A percentile compares a stretch with the other conserved stretches of the same genome.
Evolutionary conservation across 148 eudicot genomes (phyloP).

Genomic region (Rhododendron kiyosumense): DNA sequence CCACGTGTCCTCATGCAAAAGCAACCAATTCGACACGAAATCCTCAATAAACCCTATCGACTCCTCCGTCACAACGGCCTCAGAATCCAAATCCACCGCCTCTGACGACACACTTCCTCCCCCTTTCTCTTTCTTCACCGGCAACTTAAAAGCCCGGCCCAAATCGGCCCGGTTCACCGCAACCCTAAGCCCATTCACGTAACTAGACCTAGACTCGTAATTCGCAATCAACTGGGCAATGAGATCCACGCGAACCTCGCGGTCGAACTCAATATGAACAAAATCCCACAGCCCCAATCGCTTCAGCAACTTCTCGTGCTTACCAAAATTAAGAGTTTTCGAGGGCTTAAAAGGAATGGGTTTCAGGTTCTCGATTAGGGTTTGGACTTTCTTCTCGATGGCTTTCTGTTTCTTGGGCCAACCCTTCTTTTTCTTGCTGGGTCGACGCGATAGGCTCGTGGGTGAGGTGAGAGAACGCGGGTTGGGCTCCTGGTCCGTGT

Average conservation of each 20-base stretch:
- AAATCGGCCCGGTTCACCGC: constrained; percentile 53
- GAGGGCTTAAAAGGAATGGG: constrained; percentile 63
- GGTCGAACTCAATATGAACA: constrained; percentile 52
- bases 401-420: constrained; percentile 19
- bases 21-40: constrained; percentile 64
- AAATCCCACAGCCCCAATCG: constrained; percentile 76
- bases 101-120: constrained; percentile 14
- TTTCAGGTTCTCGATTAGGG: constrained; percentile 30
- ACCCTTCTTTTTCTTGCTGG: constrained; percentile 35
- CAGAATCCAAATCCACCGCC: constrained; percentile 33
- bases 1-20: constrained; percentile 78
- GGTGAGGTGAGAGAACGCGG: not conserved
- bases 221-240: constrained; percentile 47
- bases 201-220: constrained; percentile 34
- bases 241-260: constrained; percentile 43
- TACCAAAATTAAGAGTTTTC: constrained; percentile 36
- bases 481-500: not conserved
- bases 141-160: constrained; percentile 60
- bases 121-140: constrained; percentile 34
- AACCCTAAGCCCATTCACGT: constrained; percentile 40
- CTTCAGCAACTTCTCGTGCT: constrained; percentile 47
- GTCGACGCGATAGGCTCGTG: constrained; percentile 16
- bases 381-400: constrained; percentile 38
- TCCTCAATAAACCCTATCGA: constrained; percentile 48
- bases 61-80: constrained; percentile 26